phyloP scores from a whole-genome alignment of 2,329 filamentous ascomycete genomes.

The Myriosclerotinia curreyana region DNA sequence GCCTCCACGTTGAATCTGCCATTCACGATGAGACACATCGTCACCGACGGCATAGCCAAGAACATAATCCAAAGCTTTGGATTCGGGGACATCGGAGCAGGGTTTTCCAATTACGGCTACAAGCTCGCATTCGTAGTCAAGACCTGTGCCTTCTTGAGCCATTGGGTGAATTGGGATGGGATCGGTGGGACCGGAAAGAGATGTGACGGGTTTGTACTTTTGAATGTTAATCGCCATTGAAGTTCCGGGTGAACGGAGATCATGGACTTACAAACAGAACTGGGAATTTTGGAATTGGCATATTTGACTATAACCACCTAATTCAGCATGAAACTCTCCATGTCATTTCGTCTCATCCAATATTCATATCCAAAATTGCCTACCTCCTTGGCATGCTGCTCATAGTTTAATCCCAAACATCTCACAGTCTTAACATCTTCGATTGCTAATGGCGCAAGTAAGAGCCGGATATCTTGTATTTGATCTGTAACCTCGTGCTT shows the following conservation, averaged over 20 bases:
- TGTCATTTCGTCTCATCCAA: neutral
- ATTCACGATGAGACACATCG: conserved; percentile 77
- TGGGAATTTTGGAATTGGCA: conserved; percentile 68
- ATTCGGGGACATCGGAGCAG: conserved; percentile 62
- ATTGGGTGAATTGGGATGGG: conserved; percentile 63
- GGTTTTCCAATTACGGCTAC: conserved; percentile 69
- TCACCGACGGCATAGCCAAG: conserved; percentile 74
- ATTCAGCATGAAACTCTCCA: neutral
- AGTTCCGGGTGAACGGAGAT: neutral
- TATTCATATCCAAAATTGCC: neutral
- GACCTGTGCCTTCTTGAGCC: conserved; percentile 61
- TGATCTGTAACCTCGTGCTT: conserved; percentile 62
- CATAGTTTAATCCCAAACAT: conserved; percentile 70
- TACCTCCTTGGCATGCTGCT: conserved; percentile 66
- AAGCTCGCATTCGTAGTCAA: conserved; percentile 81
- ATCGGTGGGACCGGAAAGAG: conserved; percentile 62
- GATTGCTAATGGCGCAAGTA: conserved; percentile 62
- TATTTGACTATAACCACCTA: conserved; percentile 49
- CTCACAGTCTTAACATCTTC: conserved; percentile 64
- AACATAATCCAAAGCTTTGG: conserved; percentile 66
- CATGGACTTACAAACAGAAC: conserved; percentile 56
- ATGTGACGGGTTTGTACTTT: conserved; percentile 62
- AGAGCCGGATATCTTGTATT: conserved; percentile 51
- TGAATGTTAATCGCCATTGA: neutral
- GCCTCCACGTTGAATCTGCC: conserved; percentile 66